Conservation (phyloP, 768 basidiomycete species). For the Lyophyllum semitale region DNA sequence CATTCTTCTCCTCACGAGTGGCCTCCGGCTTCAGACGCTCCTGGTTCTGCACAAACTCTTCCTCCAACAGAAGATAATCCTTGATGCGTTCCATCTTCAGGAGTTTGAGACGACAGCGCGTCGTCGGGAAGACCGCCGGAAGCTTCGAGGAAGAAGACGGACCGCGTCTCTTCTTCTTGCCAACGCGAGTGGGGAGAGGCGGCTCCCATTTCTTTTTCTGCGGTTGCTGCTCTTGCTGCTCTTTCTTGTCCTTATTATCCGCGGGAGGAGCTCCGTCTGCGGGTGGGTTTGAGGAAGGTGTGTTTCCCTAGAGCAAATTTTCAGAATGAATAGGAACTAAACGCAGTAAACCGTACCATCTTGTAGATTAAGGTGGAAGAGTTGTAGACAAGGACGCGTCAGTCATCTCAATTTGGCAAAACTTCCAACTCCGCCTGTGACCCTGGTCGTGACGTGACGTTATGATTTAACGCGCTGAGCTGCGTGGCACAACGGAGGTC, state of each 20-base stretch:
- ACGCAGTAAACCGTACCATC: slow-evolving; percentile 21
- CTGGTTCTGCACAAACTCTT: slow-evolving; percentile 92
- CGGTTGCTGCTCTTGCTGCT: slow-evolving; percentile 47
- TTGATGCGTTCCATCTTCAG: slow-evolving; percentile 98
- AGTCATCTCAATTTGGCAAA: slow-evolving; percentile 39
- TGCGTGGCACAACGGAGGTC: slow-evolving; percentile 29
- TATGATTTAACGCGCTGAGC: slow-evolving; percentile 20
- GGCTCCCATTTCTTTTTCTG: slow-evolving; percentile 98
- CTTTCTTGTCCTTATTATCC: slow-evolving; percentile 52
- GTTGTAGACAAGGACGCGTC: slow-evolving; percentile 48
- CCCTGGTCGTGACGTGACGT: slow-evolving; percentile 6
- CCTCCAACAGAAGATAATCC: slow-evolving; percentile 94
- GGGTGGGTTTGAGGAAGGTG: slow-evolving; percentile 70
- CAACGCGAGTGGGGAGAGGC: slow-evolving; percentile 93
- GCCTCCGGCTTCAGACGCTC: slow-evolving; percentile 87
- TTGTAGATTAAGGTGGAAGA: slow-evolving; percentile 12
- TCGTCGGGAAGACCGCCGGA: slow-evolving; percentile 91
- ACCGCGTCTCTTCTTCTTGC: slow-evolving; percentile 96
- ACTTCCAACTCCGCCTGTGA: slow-evolving; percentile 27
- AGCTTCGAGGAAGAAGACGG: slow-evolving; percentile 90
- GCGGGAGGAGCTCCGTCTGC: slow-evolving; percentile 34
- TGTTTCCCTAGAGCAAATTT: slow-evolving; percentile 58
- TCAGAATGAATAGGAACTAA: background rate
- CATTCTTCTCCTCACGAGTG: slow-evolving; percentile 91
- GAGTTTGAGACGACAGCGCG: slow-evolving; percentile 91